A percentile compares a stretch with the other conserved stretches of the same genome.
Conservation (phyloP, 2,329 filamentous ascomycete species). For the Torrubiellomyces zombiae region DNA sequence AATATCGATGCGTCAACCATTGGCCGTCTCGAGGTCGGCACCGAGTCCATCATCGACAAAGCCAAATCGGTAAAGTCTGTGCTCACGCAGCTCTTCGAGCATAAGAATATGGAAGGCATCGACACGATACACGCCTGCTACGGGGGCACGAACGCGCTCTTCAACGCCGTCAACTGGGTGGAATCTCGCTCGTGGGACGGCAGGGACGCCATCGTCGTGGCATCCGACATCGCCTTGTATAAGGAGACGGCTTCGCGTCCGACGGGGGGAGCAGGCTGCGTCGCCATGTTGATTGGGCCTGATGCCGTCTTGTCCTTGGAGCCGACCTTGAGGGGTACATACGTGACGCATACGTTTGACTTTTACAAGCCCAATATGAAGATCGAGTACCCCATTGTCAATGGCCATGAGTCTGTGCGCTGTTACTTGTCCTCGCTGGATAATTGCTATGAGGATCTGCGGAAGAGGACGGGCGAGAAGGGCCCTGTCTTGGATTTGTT, state of each 20-base stretch:
- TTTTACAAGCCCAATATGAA: conserved; percentile 1
- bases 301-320: background rate
- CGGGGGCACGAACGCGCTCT: conserved; percentile 1
- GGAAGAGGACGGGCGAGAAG: background rate
- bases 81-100: conserved; percentile 1
- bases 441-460: background rate
- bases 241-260: conserved; percentile 1
- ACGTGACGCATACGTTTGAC: conserved; percentile 1
- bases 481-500: background rate
- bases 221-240: conserved; percentile 1
- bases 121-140: conserved; percentile 1
- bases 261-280: background rate
- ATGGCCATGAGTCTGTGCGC: conserved; percentile 1
- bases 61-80: conserved; percentile 1
- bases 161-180: conserved; percentile 1
- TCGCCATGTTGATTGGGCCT: background rate
- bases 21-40: background rate
- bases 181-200: conserved; percentile 1
- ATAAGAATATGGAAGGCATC: background rate
- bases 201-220: conserved; percentile 1
- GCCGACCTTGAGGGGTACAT: background rate
- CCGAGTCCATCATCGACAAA: conserved; percentile 1
- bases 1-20: conserved; percentile 1
- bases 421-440: background rate
- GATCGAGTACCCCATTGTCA: conserved; percentile 1